phyloP scores from a whole-genome alignment of 768 basidiomycete genomes.

The Fistulinella prunicolor region DNA sequence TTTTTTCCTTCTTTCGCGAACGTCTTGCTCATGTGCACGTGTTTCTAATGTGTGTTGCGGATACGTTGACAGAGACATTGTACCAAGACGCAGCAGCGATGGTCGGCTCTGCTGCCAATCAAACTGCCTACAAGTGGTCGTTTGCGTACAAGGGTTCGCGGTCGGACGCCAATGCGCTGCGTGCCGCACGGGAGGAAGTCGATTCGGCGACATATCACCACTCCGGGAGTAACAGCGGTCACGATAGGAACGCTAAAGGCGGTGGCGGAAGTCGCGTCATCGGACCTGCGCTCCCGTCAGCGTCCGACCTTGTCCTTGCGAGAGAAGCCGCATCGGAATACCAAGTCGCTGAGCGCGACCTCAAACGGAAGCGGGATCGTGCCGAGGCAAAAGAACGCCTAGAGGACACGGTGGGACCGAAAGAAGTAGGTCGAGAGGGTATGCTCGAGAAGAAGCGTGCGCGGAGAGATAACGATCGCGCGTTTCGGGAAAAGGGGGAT shows the following conservation, averaged over 20 bases:
- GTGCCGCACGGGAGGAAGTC: constrained; percentile 58
- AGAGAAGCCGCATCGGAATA: constrained; percentile 59
- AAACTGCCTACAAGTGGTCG: constrained; percentile 86
- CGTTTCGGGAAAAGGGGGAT: constrained; percentile 70
- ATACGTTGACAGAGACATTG: constrained; percentile 42
- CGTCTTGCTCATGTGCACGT: too few relatives aligned
- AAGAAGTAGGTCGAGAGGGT: constrained; percentile 76
- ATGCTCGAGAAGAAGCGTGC: constrained; percentile 85
- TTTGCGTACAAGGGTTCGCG: constrained; percentile 67
- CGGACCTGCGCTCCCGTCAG: constrained; percentile 68
- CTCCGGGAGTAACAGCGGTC: constrained; percentile 9
- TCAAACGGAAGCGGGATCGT: constrained; percentile 67
- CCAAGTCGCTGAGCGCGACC: constrained; percentile 47
- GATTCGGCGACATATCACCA: constrained; percentile 40
- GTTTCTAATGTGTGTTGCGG: not conserved
- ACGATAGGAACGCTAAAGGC: constrained; percentile 25
- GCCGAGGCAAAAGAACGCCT: constrained; percentile 63
- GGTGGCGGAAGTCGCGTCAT: constrained; percentile 43
- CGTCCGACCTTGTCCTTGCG: constrained; percentile 66
- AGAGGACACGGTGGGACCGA: constrained; percentile 80
- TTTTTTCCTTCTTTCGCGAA: too few relatives aligned
- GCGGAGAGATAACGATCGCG: constrained; percentile 64
- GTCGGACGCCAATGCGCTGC: constrained; percentile 59
- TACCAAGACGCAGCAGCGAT: constrained; percentile 62
- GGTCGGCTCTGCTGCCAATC: constrained; percentile 54